These are phyloP conservation scores for Ceratobasidium sp. DNA, from an alignment of 1,284 basidiomycete species.

Conservation along the genomic window DNA sequence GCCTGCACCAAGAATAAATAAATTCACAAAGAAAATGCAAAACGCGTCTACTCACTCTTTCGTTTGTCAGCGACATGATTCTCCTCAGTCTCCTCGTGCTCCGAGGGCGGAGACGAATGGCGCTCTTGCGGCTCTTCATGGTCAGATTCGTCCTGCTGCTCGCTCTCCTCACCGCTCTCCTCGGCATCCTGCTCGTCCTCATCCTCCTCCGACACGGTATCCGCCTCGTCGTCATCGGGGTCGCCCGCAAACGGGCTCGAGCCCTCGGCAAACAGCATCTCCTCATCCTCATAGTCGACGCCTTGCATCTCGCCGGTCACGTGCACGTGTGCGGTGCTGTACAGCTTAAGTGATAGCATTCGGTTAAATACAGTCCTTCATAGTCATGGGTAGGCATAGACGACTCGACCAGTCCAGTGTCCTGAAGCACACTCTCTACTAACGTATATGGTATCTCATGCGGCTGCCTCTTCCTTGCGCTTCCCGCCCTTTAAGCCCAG, in stretches of 20 bases:
- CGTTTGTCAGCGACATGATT: conserved; percentile 40
- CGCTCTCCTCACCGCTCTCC: conserved; percentile 39
- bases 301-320: conserved; percentile 51
- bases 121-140: conserved; percentile 30
- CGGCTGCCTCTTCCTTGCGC: conserved; percentile 15
- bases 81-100: conserved; percentile 49
- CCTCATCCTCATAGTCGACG: conserved; percentile 65
- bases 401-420: conserved; percentile 3
- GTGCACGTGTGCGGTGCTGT: conserved; percentile 15
- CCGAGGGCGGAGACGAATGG: conserved; percentile 44
- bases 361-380: conserved; percentile 45
- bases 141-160: conserved; percentile 44
- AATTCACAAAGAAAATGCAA: conserved; percentile 1
- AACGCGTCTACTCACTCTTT: conserved; percentile 12
- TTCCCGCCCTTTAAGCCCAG: conserved; percentile 24
- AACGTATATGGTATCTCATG: neutral
- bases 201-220: conserved; percentile 46
- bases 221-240: conserved; percentile 51
- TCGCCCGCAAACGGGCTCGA: conserved; percentile 51
- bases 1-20: conserved; percentile 17
- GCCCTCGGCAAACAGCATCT: conserved; percentile 51
- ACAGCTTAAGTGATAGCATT: conserved; percentile 31
- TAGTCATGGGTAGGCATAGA: conserved; percentile 21
- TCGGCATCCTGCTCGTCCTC: conserved; percentile 48
- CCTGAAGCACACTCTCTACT: neutral